Evolutionary conservation across 164 flowering plant genomes (phyloP), one percentile per base, ranked within the genome.

Genomic region (Nymphaea thermarum): DNA sequence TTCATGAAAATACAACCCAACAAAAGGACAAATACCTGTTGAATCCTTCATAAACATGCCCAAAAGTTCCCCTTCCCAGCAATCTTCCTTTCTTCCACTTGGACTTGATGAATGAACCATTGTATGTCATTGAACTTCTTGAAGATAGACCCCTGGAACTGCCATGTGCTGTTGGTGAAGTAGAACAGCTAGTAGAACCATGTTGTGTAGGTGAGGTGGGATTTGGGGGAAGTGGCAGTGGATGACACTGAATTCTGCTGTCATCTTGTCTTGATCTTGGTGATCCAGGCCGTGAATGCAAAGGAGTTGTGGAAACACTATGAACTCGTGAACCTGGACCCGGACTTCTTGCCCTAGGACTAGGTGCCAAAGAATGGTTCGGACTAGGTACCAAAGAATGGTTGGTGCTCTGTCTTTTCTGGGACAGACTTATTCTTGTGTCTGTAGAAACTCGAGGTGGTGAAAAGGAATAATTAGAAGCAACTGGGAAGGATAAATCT

Each of bases 21-120:
- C 64, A 61, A 61, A 36, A 61, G 25, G 42, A 61, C 11, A 61
- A n/a, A 57, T 81, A 93, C 98, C 97, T 86, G 75, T 93, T 91
- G 73, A 94, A 94, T 71, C 98, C 98, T 67, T 81, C 81, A 77
- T 87, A 94, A 64, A 94, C 98, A 74, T 94, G 97, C 63, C 98
- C 98, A 82, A 94, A 94, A 16, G 93, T 89, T 43, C 98, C 98
- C 68, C 98, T 84, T 69, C 98, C 98, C 16, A 94, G 82, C 59
- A 94, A 88, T 81, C 73, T 87, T 64, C 98, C 98, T 67, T 87
- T 94, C 78, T 83, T 88, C 97, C 97, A 91, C 63, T 76, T 87
- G n/a, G 93, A 81, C 7, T 69, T 63, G 63, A 77, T 67, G 65
- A n/a, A 42, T 3, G 75, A 60, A 68, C 68, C 73, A 60, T 88